These are phyloP conservation scores for Diaporthe sp. DNA, from an alignment of 2,329 filamentous ascomycete species.

Conservation along the genomic window DNA sequence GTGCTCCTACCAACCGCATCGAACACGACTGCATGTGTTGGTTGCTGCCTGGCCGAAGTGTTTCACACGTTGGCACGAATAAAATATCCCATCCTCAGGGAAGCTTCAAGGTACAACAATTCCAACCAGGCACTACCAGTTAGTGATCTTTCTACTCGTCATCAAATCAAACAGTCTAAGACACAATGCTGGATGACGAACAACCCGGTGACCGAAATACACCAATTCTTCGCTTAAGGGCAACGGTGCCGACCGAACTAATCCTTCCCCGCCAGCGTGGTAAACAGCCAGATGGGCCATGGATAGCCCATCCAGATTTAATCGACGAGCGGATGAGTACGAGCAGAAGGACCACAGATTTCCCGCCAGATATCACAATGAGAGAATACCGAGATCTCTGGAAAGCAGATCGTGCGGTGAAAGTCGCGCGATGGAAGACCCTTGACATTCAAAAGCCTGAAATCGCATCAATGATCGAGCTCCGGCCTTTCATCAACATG, in stretches of 20 bases:
- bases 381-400: not conserved
- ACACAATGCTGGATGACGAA: not conserved
- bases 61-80: too few relatives aligned
- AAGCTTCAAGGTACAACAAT: too few relatives aligned
- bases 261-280: not conserved
- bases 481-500: not conserved
- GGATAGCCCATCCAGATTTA: not conserved
- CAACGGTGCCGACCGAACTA: not conserved
- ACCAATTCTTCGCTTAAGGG: not conserved
- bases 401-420: not conserved
- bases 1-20: too few relatives aligned
- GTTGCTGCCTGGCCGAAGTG: too few relatives aligned
- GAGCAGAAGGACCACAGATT: not conserved
- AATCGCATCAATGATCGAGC: not conserved
- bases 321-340: not conserved
- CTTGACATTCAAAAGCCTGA: too few relatives aligned
- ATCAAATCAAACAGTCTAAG: too few relatives aligned
- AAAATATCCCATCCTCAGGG: too few relatives aligned
- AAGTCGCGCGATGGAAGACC: not conserved
- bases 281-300: not conserved
- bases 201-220: not conserved
- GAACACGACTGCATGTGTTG: not conserved
- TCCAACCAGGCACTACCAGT: too few relatives aligned
- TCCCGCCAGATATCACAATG: not conserved
- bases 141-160: too few relatives aligned